Conservation (phyloP, 2,329 filamentous ascomycete genomes). For the Venturia effusa region DNA sequence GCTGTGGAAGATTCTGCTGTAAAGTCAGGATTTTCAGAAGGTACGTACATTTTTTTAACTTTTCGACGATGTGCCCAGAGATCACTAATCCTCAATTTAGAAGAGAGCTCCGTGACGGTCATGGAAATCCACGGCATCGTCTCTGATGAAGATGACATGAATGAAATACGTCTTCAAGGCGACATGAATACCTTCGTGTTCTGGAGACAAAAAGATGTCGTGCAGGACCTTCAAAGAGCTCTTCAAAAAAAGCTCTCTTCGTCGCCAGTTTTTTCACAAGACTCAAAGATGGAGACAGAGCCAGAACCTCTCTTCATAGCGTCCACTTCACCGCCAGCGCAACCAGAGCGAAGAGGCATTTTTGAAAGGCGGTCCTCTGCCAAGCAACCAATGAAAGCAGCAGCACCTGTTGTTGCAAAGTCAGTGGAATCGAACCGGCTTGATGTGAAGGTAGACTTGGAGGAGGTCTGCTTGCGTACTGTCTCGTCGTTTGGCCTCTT, state of each 20-base stretch:
- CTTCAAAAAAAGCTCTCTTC: slow-evolving; percentile 11
- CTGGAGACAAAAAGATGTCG: slow-evolving; percentile 30
- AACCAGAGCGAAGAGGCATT: slow-evolving; percentile 4
- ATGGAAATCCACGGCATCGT: slow-evolving; percentile 30
- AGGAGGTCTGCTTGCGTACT: slow-evolving; percentile 30
- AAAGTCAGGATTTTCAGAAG: slow-evolving; percentile 5
- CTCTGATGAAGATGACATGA: slow-evolving; percentile 24
- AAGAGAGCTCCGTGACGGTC: slow-evolving; percentile 3
- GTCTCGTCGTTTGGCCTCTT: slow-evolving; percentile 35
- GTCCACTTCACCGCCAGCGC: neutral
- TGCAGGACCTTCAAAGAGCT: slow-evolving; percentile 27
- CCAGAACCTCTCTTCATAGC: neutral
- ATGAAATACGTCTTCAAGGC: slow-evolving; percentile 28
- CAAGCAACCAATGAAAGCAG: slow-evolving; percentile 12
- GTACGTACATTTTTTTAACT: neutral
- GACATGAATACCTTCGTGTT: slow-evolving; percentile 25
- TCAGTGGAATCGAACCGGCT: neutral
- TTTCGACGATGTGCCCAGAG: neutral
- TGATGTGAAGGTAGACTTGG: slow-evolving; percentile 23
- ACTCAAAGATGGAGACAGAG: neutral
- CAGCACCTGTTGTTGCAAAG: slow-evolving; percentile 14
- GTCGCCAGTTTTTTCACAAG: neutral
- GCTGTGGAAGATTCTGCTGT: slow-evolving; percentile 16
- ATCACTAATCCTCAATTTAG: slow-evolving; percentile 9
- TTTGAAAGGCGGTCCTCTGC: slow-evolving; percentile 1